Conservation (phyloP, 164 flowering plant species). For the Nelumbo lutea region DNA sequence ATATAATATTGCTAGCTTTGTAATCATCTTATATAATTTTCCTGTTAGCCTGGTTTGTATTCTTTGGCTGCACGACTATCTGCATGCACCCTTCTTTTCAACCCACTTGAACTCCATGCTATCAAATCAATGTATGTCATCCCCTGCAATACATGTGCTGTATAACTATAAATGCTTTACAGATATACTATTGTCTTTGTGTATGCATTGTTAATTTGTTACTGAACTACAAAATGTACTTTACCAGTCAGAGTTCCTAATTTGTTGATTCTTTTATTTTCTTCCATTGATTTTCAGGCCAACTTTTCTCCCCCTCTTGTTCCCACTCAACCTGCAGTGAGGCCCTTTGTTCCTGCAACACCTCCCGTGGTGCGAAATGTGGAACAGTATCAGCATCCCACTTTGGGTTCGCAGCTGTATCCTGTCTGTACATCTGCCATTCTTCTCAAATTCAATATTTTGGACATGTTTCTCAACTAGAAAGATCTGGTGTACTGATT, state of each 20-base stretch:
- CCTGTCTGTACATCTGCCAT: conserved; percentile 45
- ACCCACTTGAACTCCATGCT: too few species aligned
- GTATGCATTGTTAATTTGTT: too few species aligned
- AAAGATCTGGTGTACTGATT: not conserved
- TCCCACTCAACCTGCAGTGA: conserved; percentile 47
- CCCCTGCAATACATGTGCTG: too few species aligned
- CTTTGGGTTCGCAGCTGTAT: conserved; percentile 78
- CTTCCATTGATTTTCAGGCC: conserved; percentile 30
- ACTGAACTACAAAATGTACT: too few species aligned
- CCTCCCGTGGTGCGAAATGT: conserved; percentile 55
- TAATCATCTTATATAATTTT: too few species aligned
- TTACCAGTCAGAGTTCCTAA: not conserved
- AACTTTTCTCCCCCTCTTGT: conserved; percentile 49
- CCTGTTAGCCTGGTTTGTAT: too few species aligned
- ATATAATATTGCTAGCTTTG: too few species aligned
- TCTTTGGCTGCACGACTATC: too few species aligned
- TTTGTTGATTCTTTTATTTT: not conserved
- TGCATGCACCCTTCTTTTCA: too few species aligned
- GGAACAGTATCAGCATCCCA: conserved; percentile 85
- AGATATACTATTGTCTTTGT: too few species aligned
- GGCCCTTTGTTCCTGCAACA: conserved; percentile 69
- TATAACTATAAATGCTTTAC: too few species aligned
- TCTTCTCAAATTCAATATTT: not conserved
- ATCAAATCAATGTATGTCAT: too few species aligned
- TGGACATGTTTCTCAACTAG: not conserved